Conservation (phyloP, 2,329 filamentous ascomycete species). For the Trichoderma sp. region DNA sequence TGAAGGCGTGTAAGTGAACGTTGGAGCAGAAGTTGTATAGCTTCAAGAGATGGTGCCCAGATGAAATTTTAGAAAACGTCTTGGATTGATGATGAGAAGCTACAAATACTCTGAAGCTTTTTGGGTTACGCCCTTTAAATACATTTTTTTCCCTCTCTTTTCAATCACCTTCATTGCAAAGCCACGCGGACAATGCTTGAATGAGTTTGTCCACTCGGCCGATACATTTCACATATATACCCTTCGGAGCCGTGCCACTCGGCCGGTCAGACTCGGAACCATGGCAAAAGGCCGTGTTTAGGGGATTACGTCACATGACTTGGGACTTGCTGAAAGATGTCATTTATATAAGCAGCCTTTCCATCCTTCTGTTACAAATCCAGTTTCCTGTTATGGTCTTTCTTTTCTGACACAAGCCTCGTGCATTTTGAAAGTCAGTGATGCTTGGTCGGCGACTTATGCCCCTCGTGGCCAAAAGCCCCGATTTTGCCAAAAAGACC, state of each 20-base stretch:
- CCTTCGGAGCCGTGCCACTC: constrained; percentile 27
- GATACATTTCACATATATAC: constrained; percentile 23
- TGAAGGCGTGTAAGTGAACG: neutral
- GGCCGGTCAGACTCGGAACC: constrained; percentile 3
- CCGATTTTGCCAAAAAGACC: neutral
- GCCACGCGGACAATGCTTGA: neutral
- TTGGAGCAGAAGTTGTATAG: neutral
- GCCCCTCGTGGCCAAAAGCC: neutral
- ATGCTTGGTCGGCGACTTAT: neutral
- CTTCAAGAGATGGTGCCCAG: neutral
- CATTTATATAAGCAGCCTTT: neutral
- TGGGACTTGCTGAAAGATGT: neutral
- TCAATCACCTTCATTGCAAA: neutral
- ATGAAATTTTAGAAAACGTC: too few species aligned
- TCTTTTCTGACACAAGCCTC: neutral
- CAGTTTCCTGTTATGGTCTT: neutral
- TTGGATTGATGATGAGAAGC: too few species aligned
- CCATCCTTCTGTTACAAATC: neutral
- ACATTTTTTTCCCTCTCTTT: neutral
- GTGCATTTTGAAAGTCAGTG: neutral
- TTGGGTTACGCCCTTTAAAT: neutral
- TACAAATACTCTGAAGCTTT: too few species aligned
- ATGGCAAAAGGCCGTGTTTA: neutral
- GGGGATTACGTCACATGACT: neutral
- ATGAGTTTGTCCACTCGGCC: constrained; percentile 30